Conservation (phyloP, 2,329 filamentous ascomycete genomes). For the Claviceps fusiformis region DNA sequence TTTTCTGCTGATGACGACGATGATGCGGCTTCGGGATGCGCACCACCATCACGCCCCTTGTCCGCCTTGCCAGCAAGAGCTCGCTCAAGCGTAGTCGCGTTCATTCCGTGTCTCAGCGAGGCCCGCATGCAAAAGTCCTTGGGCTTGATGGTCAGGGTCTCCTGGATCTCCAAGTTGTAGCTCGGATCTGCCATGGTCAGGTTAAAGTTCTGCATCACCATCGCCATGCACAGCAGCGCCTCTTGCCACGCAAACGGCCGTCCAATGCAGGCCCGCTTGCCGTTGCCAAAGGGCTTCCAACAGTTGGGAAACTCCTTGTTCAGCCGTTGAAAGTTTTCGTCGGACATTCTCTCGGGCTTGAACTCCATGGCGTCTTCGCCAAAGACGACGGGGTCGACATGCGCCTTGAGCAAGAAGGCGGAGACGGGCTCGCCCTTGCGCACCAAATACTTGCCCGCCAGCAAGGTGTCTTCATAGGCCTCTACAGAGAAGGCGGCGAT, state of each 20-base stretch:
- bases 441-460: conserved; percentile 49
- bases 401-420: conserved; percentile 37
- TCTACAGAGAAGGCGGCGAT: conserved; percentile 44
- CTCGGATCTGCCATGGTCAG: conserved; percentile 47
- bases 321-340: conserved; percentile 49
- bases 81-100: conserved; percentile 31
- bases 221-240: conserved; percentile 43
- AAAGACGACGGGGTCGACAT: conserved; percentile 49
- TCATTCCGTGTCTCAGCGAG: conserved; percentile 34
- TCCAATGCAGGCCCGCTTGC: conserved; percentile 57
- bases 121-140: conserved; percentile 50
- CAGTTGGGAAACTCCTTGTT: conserved; percentile 47
- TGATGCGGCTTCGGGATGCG: not conserved
- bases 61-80: conserved; percentile 24
- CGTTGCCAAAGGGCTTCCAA: conserved; percentile 67
- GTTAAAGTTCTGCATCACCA: conserved; percentile 60
- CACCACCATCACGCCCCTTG: conserved; percentile 8
- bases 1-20: not conserved
- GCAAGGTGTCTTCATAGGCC: conserved; percentile 37
- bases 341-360: conserved; percentile 58
- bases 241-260: conserved; percentile 66
- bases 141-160: conserved; percentile 49
- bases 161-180: conserved; percentile 41
- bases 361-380: conserved; percentile 54
- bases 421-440: conserved; percentile 35